These are phyloP conservation scores for Cutaneotrichosporon mucoides DNA, from an alignment of 1,284 basidiomycete genomes.

Conservation along the genomic window DNA sequence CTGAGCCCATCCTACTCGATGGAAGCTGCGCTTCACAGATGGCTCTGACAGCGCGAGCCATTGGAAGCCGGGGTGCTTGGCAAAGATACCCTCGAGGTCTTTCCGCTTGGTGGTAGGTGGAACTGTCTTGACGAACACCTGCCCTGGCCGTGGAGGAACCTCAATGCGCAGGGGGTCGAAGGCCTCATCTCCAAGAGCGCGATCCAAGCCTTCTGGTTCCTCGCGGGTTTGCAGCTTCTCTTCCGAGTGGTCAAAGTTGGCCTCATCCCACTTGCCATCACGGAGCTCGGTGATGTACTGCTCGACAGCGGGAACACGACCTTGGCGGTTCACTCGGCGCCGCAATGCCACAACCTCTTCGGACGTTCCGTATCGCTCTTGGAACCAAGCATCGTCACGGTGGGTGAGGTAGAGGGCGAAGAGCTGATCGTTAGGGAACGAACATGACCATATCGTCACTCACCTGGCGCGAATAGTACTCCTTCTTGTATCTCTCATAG, in stretches of 20 bases:
- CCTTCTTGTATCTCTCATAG: constrained; percentile 89
- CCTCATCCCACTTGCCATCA: constrained; percentile 74
- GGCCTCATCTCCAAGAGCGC: constrained; percentile 53
- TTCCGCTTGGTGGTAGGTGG: constrained; percentile 81
- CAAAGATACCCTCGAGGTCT: constrained; percentile 76
- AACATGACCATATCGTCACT: constrained; percentile 34
- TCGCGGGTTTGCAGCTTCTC: constrained; percentile 24
- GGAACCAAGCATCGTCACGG: constrained; percentile 86
- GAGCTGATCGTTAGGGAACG: constrained; percentile 46
- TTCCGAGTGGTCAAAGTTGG: constrained; percentile 38
- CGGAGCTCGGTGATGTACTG: constrained; percentile 73
- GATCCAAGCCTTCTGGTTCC: constrained; percentile 38
- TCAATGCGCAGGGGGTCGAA: constrained; percentile 56
- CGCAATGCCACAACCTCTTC: constrained; percentile 66
- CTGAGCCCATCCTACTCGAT: constrained; percentile 85
- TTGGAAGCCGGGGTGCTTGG: constrained; percentile 48
- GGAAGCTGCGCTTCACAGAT: constrained; percentile 79
- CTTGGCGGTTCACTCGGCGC: constrained; percentile 69
- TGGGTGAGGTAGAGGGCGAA: constrained; percentile 89
- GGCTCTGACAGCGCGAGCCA: constrained; percentile 88
- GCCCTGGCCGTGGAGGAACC: constrained; percentile 71
- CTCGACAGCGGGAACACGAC: constrained; percentile 68
- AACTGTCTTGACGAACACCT: constrained; percentile 90
- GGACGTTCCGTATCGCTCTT: constrained; percentile 81
- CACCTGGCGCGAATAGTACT: constrained; percentile 78